These are phyloP conservation scores for Ananas comosus DNA, from an alignment of 176 grass and related monocot genomes.

Conservation along the genomic window DNA sequence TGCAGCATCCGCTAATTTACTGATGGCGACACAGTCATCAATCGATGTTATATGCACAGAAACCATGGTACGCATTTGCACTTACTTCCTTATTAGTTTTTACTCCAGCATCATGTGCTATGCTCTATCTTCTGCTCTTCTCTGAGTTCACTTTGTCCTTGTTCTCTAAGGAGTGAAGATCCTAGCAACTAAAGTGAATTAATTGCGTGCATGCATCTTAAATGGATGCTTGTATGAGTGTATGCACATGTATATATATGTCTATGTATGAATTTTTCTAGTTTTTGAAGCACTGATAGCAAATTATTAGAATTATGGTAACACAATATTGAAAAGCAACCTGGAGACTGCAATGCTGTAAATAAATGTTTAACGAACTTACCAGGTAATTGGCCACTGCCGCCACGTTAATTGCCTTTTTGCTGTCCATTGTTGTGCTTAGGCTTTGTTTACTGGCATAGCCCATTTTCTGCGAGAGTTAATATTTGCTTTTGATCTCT, in stretches of 20 bases:
- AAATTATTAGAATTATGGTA: too few relatives aligned
- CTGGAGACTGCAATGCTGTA: too few relatives aligned
- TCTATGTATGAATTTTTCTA: too few relatives aligned
- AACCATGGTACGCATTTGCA: constrained; percentile 22
- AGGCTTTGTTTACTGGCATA: neutral
- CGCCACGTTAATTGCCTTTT: neutral
- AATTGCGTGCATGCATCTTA: neutral
- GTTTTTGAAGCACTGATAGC: too few relatives aligned
- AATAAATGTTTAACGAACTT: too few relatives aligned
- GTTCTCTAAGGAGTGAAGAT: neutral
- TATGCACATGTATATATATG: too few relatives aligned
- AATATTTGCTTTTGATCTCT: constrained; percentile 7
- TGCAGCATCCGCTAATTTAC: constrained; percentile 26
- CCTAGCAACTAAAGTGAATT: neutral
- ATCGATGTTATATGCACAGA: constrained; percentile 38
- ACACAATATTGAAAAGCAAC: too few relatives aligned
- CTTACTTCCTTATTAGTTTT: neutral
- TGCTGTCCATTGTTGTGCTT: neutral
- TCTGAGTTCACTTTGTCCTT: neutral
- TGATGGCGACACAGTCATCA: constrained; percentile 37
- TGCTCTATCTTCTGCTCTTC: neutral
- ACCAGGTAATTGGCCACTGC: too few relatives aligned
- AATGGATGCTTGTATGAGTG: too few relatives aligned
- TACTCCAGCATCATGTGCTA: neutral
- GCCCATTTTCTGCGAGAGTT: neutral